Conservation (phyloP, 176 grass and related monocot species). For the Urochloa ruziziensis region DNA sequence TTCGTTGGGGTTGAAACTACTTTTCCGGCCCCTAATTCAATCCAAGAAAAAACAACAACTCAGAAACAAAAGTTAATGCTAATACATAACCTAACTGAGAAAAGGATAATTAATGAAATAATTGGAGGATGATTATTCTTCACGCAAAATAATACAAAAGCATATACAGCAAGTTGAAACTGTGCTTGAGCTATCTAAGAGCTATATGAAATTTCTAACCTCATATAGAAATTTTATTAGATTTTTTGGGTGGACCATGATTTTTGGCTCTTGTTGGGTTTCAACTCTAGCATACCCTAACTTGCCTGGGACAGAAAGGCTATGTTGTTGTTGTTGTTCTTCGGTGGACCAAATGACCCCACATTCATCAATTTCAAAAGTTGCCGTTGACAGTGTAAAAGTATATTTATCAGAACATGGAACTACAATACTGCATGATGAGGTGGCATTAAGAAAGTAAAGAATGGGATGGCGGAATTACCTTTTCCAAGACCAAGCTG, state of each 20-base stretch:
- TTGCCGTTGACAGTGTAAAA: neutral
- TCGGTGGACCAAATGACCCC: neutral
- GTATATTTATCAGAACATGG: neutral
- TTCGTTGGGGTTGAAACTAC: conserved; percentile 63
- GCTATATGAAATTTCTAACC: neutral
- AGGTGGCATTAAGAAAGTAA: neutral
- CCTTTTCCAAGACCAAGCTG: conserved; percentile 98
- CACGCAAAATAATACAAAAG: neutral
- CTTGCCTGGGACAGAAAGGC: too few relatives aligned
- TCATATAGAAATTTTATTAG: neutral
- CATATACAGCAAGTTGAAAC: neutral
- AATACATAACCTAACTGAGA: neutral
- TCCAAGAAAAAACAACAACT: neutral
- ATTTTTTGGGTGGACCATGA: neutral
- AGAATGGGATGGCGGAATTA: conserved; percentile 36
- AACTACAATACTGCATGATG: conserved; percentile 20
- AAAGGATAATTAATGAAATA: conserved; percentile 4
- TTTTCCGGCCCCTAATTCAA: conserved; percentile 56
- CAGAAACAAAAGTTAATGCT: conserved; percentile 9
- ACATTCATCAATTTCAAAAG: neutral
- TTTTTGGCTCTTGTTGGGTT: too few relatives aligned
- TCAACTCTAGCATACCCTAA: too few relatives aligned
- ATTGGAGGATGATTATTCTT: conserved; percentile 7
- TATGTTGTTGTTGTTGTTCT: too few relatives aligned
- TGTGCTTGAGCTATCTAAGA: neutral